Percentiles rank a stretch among this genome's conserved stretches.
Evolutionary conservation across 305 asterid species (phyloP).

Genomic region (Fraxinus velutina): DNA sequence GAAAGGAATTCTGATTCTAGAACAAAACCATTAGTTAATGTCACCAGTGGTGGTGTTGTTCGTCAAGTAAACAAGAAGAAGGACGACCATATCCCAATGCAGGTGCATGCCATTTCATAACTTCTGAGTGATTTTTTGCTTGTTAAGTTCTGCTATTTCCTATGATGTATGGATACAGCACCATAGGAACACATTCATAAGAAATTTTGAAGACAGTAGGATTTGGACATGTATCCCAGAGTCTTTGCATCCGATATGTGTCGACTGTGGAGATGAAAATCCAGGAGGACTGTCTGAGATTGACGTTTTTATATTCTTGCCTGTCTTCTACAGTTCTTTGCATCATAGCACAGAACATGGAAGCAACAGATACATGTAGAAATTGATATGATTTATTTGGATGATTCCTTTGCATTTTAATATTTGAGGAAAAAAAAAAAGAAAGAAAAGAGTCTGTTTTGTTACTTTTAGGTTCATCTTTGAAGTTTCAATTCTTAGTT

Average conservation of each 20-base stretch:
- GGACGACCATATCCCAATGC: constrained; percentile 89
- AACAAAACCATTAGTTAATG: constrained; percentile 69
- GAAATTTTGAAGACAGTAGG: not conserved
- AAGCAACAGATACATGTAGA: not conserved
- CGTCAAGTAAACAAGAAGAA: constrained; percentile 71
- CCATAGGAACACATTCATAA: not conserved
- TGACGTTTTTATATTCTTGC: not conserved
- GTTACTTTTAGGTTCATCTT: not conserved
- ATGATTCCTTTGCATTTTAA: not conserved
- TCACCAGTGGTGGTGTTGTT: constrained; percentile 60
- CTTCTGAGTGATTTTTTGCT: constrained; percentile 2
- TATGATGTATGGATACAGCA: not conserved
- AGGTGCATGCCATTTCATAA: constrained; percentile 46
- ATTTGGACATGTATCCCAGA: not conserved
- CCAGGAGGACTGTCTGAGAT: not conserved
- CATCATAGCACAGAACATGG: not conserved
- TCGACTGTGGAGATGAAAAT: not conserved
- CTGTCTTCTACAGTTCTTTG: not conserved
- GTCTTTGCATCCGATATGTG: not conserved
- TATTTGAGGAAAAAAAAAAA: too few species aligned
- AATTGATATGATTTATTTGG: not conserved
- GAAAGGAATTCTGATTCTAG: constrained; percentile 47
- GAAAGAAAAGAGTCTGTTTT: not conserved
- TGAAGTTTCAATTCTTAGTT: not conserved
- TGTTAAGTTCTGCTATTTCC: not conserved